phyloP scores from a whole-genome alignment of 371 early-diverging fungal genomes.

The Lichtheimia hyalospora region DNA sequence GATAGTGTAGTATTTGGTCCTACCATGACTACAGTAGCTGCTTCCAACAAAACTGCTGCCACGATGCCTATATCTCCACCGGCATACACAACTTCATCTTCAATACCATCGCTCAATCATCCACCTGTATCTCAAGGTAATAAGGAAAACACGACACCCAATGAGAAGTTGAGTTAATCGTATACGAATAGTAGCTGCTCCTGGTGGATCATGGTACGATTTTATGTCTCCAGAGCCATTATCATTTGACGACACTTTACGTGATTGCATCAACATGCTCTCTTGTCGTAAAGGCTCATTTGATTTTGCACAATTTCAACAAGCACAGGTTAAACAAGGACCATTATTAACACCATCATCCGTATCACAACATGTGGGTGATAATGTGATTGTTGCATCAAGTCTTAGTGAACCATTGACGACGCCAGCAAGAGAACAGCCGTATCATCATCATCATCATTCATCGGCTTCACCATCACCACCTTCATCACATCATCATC shows the following conservation, averaged over 20 bases:
- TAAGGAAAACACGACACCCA: background rate
- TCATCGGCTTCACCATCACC: background rate
- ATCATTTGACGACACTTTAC: constrained; percentile 4
- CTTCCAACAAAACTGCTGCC: too few species aligned
- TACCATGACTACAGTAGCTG: too few species aligned
- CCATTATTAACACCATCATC: background rate
- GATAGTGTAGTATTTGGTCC: too few species aligned
- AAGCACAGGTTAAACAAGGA: background rate
- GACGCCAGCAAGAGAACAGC: background rate
- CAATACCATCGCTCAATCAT: background rate
- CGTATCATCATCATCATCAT: background rate
- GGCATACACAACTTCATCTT: background rate
- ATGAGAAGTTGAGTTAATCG: background rate
- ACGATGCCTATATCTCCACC: background rate
- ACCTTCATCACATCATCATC: background rate
- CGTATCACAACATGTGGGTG: too few species aligned
- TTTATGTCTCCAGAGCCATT: background rate
- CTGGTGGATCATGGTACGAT: background rate
- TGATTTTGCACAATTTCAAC: background rate
- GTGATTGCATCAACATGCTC: constrained; percentile 10
- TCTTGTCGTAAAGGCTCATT: background rate
- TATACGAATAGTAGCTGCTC: background rate
- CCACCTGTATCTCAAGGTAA: background rate
- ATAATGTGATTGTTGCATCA: constrained; percentile 1
- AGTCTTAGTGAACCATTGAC: background rate